Base-by-base conservation (phyloP, 208 protist genomes). In the Kentomonas sorsogonicus region DNA sequence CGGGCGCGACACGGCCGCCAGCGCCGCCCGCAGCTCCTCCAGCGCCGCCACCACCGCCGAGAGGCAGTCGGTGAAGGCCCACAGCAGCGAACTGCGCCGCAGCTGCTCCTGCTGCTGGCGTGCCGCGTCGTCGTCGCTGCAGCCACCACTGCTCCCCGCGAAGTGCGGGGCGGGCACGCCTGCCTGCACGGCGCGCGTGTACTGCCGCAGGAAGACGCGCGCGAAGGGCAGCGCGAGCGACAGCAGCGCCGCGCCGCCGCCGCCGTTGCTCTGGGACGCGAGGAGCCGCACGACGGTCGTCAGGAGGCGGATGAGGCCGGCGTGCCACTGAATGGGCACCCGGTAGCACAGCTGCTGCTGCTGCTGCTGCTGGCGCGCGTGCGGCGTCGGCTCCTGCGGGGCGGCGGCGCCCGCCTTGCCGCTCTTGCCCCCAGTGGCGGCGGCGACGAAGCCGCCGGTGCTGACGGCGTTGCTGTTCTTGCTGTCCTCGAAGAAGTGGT, bases 1-100 rank as follows among this genome's bases (percentile, higher is more conserved):
- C 29, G 70, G 63, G 53, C 72, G 63, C 3, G 54, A 48, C 41
- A 58, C n/a, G 34, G 18, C 9, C 11, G 23, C 15, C 18, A 58
- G 34, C 36, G 30, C 22, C 22, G 26, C 61, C 47, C 29, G 60
- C 70, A 44, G 53, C 34, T 41, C 51, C 44, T 38, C 70, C 38
- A 20, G 60, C 39, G 45, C 45, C 18, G 45, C 20, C 26, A 50
- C 27, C 18, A 50, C 26, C 3, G 45, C 45, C 3, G 18, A n/a
- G n/a, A n/a, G n/a, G n/a, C n/a, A n/a, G n/a, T n/a, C n/a, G n/a
- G n/a, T n/a, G n/a, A n/a, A n/a, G n/a, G n/a, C n/a, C n/a, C n/a
- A n/a, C n/a, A n/a, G n/a, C n/a, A n/a, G n/a, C n/a, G n/a, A n/a
- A n/a, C n/a, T n/a, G n/a, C n/a, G n/a, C n/a, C n/a, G n/a, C n/a